These are phyloP conservation scores for Neurospora sp. DNA, from an alignment of 495 filamentous ascomycete genomes.

Conservation along the genomic window DNA sequence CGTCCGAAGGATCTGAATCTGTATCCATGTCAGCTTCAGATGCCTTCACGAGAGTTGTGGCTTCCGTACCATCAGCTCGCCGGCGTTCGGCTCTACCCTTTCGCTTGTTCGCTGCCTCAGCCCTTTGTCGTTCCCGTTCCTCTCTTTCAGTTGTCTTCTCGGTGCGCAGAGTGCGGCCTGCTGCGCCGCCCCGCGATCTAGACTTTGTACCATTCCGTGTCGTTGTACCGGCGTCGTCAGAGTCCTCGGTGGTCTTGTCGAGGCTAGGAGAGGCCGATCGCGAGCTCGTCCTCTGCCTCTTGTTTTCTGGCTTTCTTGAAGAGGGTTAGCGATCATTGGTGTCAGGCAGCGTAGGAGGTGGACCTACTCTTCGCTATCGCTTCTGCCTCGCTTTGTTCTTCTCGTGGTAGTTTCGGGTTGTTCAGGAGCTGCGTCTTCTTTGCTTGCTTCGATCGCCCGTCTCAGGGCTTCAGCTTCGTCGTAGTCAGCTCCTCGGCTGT, in stretches of 20 bases:
- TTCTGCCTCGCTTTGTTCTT: conserved; percentile 72
- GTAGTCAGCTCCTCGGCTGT: conserved; percentile 89
- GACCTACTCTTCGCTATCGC: conserved; percentile 86
- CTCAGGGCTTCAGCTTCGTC: conserved; percentile 88
- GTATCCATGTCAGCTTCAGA: conserved; percentile 22
- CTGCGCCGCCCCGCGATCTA: conserved; percentile 49
- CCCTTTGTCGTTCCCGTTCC: conserved; percentile 56
- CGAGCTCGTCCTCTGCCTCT: conserved; percentile 68
- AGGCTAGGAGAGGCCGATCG: conserved; percentile 50
- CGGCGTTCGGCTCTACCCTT: conserved; percentile 66
- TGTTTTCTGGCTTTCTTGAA: conserved; percentile 40
- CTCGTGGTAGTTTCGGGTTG: conserved; percentile 41
- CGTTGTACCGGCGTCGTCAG: conserved; percentile 56
- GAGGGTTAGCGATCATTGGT: conserved; percentile 4
- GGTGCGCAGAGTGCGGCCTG: conserved; percentile 57
- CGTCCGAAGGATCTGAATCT: conserved; percentile 55
- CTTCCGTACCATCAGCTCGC: conserved; percentile 60
- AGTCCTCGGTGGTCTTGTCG: conserved; percentile 44
- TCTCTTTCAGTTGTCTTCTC: conserved; percentile 57
- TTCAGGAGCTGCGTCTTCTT: conserved; percentile 49
- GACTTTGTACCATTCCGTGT: conserved; percentile 43
- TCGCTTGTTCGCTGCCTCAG: conserved; percentile 61
- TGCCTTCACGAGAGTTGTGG: conserved; percentile 11
- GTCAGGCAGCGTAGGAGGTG: background rate
- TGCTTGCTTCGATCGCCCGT: conserved; percentile 90